Percentiles rank a stretch among this genome's conserved stretches.
phyloP scores from a whole-genome alignment of 768 basidiomycete species.

The Lactarius quietus region DNA sequence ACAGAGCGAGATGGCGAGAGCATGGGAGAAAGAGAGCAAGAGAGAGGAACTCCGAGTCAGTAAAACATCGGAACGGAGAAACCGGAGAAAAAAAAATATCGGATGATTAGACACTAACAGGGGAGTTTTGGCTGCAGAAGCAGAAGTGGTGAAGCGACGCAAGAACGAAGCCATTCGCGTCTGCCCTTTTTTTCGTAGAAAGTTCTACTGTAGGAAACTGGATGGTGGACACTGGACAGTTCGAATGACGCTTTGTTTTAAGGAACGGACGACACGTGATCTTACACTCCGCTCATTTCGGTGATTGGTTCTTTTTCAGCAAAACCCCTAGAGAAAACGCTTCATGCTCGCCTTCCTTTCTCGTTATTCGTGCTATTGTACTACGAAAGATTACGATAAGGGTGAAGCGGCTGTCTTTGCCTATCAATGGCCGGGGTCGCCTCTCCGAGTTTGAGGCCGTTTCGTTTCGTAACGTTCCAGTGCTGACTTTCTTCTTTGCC shows the following conservation, averaged over 20 bases:
- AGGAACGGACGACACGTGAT: background rate
- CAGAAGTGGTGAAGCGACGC: slow-evolving; percentile 27
- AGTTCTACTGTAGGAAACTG: background rate
- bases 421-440: too few relatives aligned
- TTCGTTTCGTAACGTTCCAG: too few relatives aligned
- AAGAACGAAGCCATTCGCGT: slow-evolving; percentile 28
- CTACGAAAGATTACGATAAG: too few relatives aligned
- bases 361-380: too few relatives aligned
- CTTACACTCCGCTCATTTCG: too few relatives aligned
- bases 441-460: too few relatives aligned
- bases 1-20: background rate
- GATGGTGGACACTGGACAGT: background rate
- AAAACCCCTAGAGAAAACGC: too few relatives aligned
- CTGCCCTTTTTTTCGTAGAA: background rate
- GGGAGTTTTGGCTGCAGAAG: slow-evolving; percentile 21
- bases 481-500: too few relatives aligned
- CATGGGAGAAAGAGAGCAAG: too few relatives aligned
- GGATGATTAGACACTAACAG: slow-evolving; percentile 18
- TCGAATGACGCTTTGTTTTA: background rate
- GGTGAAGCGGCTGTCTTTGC: too few relatives aligned
- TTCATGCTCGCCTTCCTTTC: too few relatives aligned
- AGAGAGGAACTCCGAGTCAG: background rate
- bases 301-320: too few relatives aligned
- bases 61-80: background rate
- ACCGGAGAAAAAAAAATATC: background rate